These are phyloP conservation scores for Pseudopithomyces chartarum DNA, from an alignment of 2,329 filamentous ascomycete genomes.

Conservation along the genomic window DNA sequence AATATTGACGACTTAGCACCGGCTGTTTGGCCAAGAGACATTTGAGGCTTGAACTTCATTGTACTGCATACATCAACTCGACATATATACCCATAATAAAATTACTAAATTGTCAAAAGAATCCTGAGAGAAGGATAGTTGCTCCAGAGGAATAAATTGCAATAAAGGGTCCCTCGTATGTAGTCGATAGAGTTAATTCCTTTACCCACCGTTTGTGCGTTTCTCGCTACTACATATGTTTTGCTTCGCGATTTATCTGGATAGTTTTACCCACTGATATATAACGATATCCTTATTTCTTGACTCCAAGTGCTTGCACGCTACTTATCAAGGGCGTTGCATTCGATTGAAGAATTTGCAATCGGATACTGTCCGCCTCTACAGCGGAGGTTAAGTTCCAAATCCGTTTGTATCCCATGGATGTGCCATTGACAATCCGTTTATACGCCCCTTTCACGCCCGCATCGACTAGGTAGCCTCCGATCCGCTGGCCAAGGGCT, in stretches of 20 bases:
- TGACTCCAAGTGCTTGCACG: slow-evolving; percentile 13
- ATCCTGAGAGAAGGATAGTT: not conserved
- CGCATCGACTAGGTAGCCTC: slow-evolving; percentile 16
- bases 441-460: slow-evolving; percentile 8
- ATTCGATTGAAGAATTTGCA: slow-evolving; percentile 19
- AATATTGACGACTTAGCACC: not conserved
- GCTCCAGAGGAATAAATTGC: not conserved
- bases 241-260: not conserved
- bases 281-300: not conserved
- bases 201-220: no score
- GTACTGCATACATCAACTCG: not conserved
- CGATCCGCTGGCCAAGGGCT: slow-evolving; percentile 17
- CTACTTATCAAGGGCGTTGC: slow-evolving; percentile 13
- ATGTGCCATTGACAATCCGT: slow-evolving; percentile 17
- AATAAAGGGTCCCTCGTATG: not conserved
- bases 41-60: not conserved
- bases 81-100: not conserved
- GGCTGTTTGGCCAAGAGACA: not conserved
- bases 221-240: not conserved
- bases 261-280: no score
- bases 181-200: no score
- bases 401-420: slow-evolving; percentile 22
- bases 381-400: slow-evolving; percentile 8
- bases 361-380: slow-evolving; percentile 7
- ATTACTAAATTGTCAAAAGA: not conserved